Percentiles rank a stretch among this genome's conserved stretches.
These are phyloP conservation scores for Camelina sativa DNA, from an alignment of 345 rosid species.

Conservation along the genomic window DNA sequence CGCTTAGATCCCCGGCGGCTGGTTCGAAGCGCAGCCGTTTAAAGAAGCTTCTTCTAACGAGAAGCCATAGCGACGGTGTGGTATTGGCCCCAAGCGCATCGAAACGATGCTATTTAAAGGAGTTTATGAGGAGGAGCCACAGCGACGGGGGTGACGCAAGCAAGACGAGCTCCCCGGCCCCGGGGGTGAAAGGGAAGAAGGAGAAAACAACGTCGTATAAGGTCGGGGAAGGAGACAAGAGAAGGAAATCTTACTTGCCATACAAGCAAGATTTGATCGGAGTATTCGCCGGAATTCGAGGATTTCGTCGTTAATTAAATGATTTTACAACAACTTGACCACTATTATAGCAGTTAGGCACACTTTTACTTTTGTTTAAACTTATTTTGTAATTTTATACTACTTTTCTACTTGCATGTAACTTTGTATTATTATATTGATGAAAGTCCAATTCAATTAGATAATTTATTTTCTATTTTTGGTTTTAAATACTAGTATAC, in stretches of 20 bases:
- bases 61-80: slow-evolving; percentile 23
- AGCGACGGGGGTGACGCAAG: slow-evolving; percentile 12
- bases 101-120: slow-evolving; percentile 14
- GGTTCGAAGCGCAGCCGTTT: slow-evolving; percentile 53
- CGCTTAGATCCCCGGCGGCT: slow-evolving; percentile 18
- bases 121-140: slow-evolving; percentile 7
- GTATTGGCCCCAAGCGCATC: slow-evolving; percentile 37
- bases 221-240: neutral
- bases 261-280: slow-evolving; percentile 35
- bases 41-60: slow-evolving; percentile 1
- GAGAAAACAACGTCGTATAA: slow-evolving; percentile 13
- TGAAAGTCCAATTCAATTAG: slow-evolving; percentile 16
- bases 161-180: neutral
- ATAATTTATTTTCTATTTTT: slow-evolving; percentile 31
- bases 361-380: slow-evolving; percentile 10
- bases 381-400: no score
- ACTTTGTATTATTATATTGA: neutral
- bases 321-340: neutral
- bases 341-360: slow-evolving; percentile 31
- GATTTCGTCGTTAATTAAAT: slow-evolving; percentile 21
- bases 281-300: slow-evolving; percentile 20
- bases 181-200: slow-evolving; percentile 10
- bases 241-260: slow-evolving; percentile 30
- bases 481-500: no score
- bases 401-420: slow-evolving; percentile 24